Evolutionary conservation across 1,284 basidiomycete species (phyloP).

Genomic region (Rugiboletus extremiorientalis): DNA sequence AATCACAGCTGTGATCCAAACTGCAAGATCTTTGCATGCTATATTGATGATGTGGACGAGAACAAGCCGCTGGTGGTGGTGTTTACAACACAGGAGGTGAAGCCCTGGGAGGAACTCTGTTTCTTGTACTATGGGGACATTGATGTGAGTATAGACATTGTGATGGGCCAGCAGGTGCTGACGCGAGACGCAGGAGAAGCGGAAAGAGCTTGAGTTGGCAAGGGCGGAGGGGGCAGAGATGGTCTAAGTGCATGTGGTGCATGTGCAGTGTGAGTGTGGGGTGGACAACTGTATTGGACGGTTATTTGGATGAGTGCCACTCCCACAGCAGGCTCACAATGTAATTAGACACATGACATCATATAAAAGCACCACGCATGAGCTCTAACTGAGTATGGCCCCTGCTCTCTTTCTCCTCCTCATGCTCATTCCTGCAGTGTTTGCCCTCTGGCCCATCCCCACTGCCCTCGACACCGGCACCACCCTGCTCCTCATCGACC

Average conservation of each 20-base stretch:
- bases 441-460: slow-evolving; percentile 61
- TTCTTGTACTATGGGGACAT: slow-evolving; percentile 74
- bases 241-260: slow-evolving; percentile 41
- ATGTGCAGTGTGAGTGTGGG: slow-evolving; percentile 53
- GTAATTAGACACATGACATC: background rate
- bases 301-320: slow-evolving; percentile 15
- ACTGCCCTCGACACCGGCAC: slow-evolving; percentile 48
- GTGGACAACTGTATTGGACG: slow-evolving; percentile 47
- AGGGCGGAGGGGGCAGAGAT: slow-evolving; percentile 1
- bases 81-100: slow-evolving; percentile 68
- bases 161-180: background rate
- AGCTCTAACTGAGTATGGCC: too few species aligned
- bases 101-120: slow-evolving; percentile 71
- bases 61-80: slow-evolving; percentile 64
- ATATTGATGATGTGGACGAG: slow-evolving; percentile 64
- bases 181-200: slow-evolving; percentile 19
- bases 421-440: background rate
- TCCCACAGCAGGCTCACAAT: too few species aligned
- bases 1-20: slow-evolving; percentile 93
- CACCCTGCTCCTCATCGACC: slow-evolving; percentile 49
- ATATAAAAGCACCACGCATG: background rate
- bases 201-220: slow-evolving; percentile 14
- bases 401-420: slow-evolving; percentile 6
- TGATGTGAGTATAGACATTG: slow-evolving; percentile 31
- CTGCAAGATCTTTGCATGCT: slow-evolving; percentile 66